Evolutionary conservation across 768 basidiomycete genomes (phyloP).

Genomic region (Amyloporia xantha): DNA sequence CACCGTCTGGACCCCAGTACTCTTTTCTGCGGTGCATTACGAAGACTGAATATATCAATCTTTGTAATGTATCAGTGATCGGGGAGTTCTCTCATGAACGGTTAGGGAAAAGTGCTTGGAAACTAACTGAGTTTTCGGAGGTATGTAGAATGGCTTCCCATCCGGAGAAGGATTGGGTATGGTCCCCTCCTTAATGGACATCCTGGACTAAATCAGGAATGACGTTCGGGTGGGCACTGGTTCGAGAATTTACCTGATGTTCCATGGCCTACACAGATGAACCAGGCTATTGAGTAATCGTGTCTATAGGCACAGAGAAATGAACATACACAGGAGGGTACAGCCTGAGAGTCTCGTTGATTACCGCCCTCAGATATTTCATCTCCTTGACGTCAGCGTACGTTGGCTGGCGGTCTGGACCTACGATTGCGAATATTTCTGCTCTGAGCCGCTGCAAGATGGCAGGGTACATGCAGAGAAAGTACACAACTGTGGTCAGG

Average conservation of each 20-base stretch:
- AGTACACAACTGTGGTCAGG: slow-evolving; percentile 28
- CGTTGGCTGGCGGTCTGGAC: slow-evolving; percentile 21
- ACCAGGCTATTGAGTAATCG: not conserved
- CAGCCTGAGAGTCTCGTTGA: slow-evolving; percentile 39
- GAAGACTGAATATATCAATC: slow-evolving; percentile 28
- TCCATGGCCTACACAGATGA: slow-evolving; percentile 18
- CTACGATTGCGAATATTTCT: slow-evolving; percentile 28
- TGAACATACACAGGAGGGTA: slow-evolving; percentile 25
- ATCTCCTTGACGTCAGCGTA: slow-evolving; percentile 28
- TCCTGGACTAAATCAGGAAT: slow-evolving; percentile 7
- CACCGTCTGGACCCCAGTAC: slow-evolving; percentile 64
- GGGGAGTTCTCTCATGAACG: not conserved
- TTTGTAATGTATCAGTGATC: too few species aligned
- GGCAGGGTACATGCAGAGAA: slow-evolving; percentile 26
- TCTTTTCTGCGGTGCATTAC: slow-evolving; percentile 56
- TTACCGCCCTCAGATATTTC: slow-evolving; percentile 29
- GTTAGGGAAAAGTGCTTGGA: not conserved
- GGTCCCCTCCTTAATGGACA: slow-evolving; percentile 17
- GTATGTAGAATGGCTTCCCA: slow-evolving; percentile 24
- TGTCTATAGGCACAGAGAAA: not conserved
- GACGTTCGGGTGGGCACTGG: too few species aligned
- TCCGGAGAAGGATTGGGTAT: slow-evolving; percentile 13
- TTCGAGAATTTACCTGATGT: slow-evolving; percentile 20
- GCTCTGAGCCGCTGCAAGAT: slow-evolving; percentile 25
- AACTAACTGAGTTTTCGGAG: slow-evolving; percentile 23